Percentiles rank a stretch among this genome's conserved stretches.
Evolutionary conservation across 352 stramenopile genomes (phyloP).

Genomic region (Blastocystis sp.): DNA sequence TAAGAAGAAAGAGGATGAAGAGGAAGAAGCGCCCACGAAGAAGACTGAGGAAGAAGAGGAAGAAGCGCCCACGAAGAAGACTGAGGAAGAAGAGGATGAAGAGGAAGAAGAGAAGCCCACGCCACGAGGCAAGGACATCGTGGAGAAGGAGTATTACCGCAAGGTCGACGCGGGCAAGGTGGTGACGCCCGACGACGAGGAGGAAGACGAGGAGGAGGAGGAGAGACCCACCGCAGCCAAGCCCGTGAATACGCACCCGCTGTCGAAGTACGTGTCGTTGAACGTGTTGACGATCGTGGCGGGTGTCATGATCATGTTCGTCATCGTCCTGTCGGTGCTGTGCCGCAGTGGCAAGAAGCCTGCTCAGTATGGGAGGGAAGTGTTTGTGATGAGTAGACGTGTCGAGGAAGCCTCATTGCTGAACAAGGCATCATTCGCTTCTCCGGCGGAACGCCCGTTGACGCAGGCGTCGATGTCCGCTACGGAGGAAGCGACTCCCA

Average conservation of each 20-base stretch:
- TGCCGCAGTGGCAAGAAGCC: not conserved
- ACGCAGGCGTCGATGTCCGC: too few relatives aligned
- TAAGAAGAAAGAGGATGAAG: not conserved
- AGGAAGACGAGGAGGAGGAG: not conserved
- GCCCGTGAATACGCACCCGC: too few relatives aligned
- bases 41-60: slow-evolving; percentile 28
- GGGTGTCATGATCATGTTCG: not conserved
- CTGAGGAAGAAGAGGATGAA: slow-evolving; percentile 58
- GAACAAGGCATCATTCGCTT: too few relatives aligned
- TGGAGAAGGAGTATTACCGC: not conserved
- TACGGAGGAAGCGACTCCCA: too few relatives aligned
- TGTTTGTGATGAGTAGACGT: not conserved
- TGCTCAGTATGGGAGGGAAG: not conserved
- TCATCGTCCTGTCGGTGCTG: slow-evolving; percentile 1
- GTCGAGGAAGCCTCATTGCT: not conserved
- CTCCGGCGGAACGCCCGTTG: too few relatives aligned
- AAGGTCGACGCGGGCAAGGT: not conserved
- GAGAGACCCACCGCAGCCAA: too few relatives aligned
- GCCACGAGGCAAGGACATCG: not conserved
- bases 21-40: slow-evolving; percentile 1
- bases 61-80: not conserved
- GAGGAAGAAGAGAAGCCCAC: slow-evolving; percentile 10
- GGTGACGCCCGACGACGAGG: not conserved
- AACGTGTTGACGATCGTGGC: not conserved
- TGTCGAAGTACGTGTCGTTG: not conserved